These are phyloP conservation scores for Fragaria vesca DNA, from an alignment of 306 rosid genomes.

Conservation along the genomic window DNA sequence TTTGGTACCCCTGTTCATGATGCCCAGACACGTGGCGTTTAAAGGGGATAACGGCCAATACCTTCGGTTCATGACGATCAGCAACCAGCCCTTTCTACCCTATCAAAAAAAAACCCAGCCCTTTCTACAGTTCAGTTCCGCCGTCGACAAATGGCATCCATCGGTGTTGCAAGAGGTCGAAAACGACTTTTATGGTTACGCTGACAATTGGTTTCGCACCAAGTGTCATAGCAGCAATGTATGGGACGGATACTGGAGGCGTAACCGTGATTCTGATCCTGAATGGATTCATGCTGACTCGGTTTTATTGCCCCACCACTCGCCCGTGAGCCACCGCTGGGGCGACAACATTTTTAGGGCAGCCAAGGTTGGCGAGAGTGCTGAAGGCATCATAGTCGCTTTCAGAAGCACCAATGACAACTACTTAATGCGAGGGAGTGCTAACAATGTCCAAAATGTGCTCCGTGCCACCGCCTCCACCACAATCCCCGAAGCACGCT, in stretches of 20 bases:
- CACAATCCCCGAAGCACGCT: neutral
- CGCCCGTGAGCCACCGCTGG: too few relatives aligned
- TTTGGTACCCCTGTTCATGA: neutral
- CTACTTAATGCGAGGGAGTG: neutral
- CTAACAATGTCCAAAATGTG: neutral
- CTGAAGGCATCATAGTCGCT: too few relatives aligned
- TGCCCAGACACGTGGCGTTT: neutral
- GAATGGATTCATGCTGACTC: neutral
- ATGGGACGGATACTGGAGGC: neutral
- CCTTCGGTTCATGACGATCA: neutral
- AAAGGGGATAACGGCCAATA: neutral
- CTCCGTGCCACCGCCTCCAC: neutral
- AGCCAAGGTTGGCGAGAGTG: too few relatives aligned
- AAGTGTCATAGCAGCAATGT: neutral
- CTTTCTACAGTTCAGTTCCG: neutral
- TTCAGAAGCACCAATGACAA: too few relatives aligned
- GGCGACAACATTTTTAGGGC: too few relatives aligned
- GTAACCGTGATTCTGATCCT: neutral
- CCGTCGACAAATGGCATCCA: neutral
- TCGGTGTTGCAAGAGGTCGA: neutral
- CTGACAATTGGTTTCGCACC: neutral
- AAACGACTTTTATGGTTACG: neutral
- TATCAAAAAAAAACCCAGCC: neutral
- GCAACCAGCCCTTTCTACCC: neutral
- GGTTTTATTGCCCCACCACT: neutral